Conservation (phyloP, 768 basidiomycete species). For the Lentinula sp. region DNA sequence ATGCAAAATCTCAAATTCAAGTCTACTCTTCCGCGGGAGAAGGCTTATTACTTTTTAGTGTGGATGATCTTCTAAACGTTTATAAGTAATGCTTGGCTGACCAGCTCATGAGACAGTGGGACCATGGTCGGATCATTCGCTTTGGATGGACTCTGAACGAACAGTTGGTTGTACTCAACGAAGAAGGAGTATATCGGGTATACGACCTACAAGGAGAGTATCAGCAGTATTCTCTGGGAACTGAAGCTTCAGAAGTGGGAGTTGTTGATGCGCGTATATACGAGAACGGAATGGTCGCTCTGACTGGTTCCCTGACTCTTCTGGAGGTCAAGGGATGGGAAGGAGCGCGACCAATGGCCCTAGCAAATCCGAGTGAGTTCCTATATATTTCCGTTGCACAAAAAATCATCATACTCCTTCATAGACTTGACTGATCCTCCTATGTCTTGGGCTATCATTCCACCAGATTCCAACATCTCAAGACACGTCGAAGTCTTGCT, state of each 20-base stretch:
- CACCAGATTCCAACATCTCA: slow-evolving; percentile 84
- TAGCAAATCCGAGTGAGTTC: slow-evolving; percentile 69
- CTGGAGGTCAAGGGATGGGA: slow-evolving; percentile 90
- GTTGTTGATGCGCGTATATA: slow-evolving; percentile 83
- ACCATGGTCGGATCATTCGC: slow-evolving; percentile 73
- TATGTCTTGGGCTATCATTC: slow-evolving; percentile 81
- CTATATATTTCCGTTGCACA: background rate
- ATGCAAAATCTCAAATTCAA: slow-evolving; percentile 78
- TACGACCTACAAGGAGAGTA: slow-evolving; percentile 88
- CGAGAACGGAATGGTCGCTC: slow-evolving; percentile 80
- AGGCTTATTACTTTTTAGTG: slow-evolving; percentile 61
- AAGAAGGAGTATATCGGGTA: slow-evolving; percentile 87
- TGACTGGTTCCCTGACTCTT: slow-evolving; percentile 70
- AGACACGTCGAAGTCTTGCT: slow-evolving; percentile 87
- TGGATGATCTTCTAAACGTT: slow-evolving; percentile 37
- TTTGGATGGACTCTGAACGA: slow-evolving; percentile 87
- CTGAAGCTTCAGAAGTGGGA: slow-evolving; percentile 76
- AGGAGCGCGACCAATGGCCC: slow-evolving; percentile 62
- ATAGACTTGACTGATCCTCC: slow-evolving; percentile 75
- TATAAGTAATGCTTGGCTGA: background rate
- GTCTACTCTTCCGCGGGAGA: slow-evolving; percentile 85
- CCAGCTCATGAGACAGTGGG: slow-evolving; percentile 59
- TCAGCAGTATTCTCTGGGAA: slow-evolving; percentile 77
- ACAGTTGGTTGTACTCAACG: slow-evolving; percentile 77
- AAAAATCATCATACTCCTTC: background rate